Percentiles rank a stretch among this genome's conserved stretches.
Conservation (phyloP, 345 rosid species). For the Gossypium sturtianum region DNA sequence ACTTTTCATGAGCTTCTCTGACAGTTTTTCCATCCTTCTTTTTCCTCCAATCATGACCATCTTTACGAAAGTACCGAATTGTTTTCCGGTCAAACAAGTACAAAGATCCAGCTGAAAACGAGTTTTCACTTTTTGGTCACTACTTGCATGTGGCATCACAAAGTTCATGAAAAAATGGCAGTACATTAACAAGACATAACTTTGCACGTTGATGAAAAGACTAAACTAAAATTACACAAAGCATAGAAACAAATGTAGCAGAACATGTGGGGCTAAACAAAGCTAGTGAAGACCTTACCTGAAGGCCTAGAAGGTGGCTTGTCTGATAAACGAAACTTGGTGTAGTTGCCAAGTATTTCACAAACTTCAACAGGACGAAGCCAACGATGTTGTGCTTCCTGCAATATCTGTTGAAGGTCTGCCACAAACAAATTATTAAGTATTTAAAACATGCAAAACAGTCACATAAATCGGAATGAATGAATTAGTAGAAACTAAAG, state of each 20-base stretch:
- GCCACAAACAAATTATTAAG: conserved; percentile 3
- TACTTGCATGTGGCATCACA: not conserved
- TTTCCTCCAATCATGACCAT: conserved; percentile 92
- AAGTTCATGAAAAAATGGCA: not conserved
- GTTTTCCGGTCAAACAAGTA: conserved; percentile 83
- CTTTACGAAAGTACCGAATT: conserved; percentile 81
- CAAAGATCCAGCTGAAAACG: conserved; percentile 70
- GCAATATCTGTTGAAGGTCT: conserved; percentile 37
- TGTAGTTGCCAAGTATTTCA: conserved; percentile 45
- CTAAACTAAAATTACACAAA: not conserved
- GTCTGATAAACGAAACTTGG: conserved; percentile 31
- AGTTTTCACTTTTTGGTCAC: conserved; percentile 15
- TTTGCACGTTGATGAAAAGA: not conserved
- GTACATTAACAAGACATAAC: not conserved
- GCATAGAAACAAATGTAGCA: not conserved
- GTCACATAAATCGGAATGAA: not conserved
- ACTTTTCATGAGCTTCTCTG: conserved; percentile 96
- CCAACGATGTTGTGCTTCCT: conserved; percentile 54
- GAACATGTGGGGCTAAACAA: not conserved
- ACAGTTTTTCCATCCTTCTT: conserved; percentile 93
- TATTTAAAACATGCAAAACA: not conserved
- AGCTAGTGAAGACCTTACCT: conserved; percentile 28
- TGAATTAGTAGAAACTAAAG: not conserved
- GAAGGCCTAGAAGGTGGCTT: conserved; percentile 45
- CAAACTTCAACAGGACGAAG: conserved; percentile 57